A percentile compares a stretch with the other conserved stretches of the same genome.
Evolutionary conservation across 2,329 filamentous ascomycete genomes (phyloP).

Genomic region (Aspergillus ustus): DNA sequence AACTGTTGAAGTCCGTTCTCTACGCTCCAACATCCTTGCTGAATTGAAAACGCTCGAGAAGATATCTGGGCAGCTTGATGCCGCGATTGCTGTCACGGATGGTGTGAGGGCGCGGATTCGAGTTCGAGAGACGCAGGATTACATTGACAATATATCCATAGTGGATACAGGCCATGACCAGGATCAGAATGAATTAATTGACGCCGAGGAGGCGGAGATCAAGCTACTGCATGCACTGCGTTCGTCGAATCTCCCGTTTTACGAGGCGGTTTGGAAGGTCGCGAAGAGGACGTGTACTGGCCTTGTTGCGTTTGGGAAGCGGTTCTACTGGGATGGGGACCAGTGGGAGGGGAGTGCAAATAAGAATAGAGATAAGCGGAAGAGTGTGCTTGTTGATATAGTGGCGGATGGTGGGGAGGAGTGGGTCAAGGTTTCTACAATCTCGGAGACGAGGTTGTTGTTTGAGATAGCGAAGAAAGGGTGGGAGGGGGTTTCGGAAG

Average conservation of each 20-base stretch:
- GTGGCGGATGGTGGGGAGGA: slow-evolving; percentile 65
- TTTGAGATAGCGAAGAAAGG: slow-evolving; percentile 72
- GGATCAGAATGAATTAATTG: slow-evolving; percentile 24
- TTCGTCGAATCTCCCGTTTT: slow-evolving; percentile 70
- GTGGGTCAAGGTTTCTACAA: slow-evolving; percentile 72
- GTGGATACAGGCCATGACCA: neutral
- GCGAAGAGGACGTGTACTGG: slow-evolving; percentile 61
- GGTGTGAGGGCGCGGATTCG: neutral
- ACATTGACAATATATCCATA: neutral
- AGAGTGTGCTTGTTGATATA: slow-evolving; percentile 65
- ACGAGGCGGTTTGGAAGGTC: slow-evolving; percentile 65
- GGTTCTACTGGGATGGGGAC: slow-evolving; percentile 54
- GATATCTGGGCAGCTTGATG: slow-evolving; percentile 36
- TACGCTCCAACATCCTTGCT: slow-evolving; percentile 52
- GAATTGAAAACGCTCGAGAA: slow-evolving; percentile 56
- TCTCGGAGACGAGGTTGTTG: slow-evolving; percentile 66
- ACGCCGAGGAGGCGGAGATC: slow-evolving; percentile 28
- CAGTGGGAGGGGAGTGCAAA: slow-evolving; percentile 29
- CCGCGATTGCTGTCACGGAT: slow-evolving; percentile 16
- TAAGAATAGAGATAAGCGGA: slow-evolving; percentile 49
- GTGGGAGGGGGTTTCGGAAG: slow-evolving; percentile 59
- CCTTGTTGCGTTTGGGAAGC: slow-evolving; percentile 62
- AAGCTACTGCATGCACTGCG: slow-evolving; percentile 60
- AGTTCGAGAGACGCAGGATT: neutral
- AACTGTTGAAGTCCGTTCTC: slow-evolving; percentile 55